These are phyloP conservation scores for Haplosporangium sp. DNA, from an alignment of 371 early-diverging fungal species.

Conservation along the genomic window DNA sequence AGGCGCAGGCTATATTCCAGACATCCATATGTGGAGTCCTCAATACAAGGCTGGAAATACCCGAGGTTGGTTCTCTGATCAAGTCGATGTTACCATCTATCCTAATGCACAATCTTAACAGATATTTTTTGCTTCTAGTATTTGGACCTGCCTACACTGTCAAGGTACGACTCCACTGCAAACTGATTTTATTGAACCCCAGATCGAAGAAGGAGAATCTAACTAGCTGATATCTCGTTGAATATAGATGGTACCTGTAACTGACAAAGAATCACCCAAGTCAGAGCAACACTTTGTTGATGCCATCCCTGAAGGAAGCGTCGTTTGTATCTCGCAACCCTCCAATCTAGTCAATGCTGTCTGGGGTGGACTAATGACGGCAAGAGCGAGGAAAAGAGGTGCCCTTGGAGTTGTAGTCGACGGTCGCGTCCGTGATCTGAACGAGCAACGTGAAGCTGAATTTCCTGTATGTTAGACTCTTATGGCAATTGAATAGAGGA, in stretches of 20 bases:
- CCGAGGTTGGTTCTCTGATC: slow-evolving; percentile 20
- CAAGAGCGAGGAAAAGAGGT: slow-evolving; percentile 74
- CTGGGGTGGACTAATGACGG: slow-evolving; percentile 87
- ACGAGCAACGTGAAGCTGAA: slow-evolving; percentile 69
- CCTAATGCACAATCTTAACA: background rate
- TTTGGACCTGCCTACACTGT: slow-evolving; percentile 85
- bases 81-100: background rate
- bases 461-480: slow-evolving; percentile 66
- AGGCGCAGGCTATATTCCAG: slow-evolving; percentile 75
- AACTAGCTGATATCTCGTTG: too few relatives aligned
- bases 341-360: slow-evolving; percentile 74
- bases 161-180: slow-evolving; percentile 55
- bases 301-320: slow-evolving; percentile 64
- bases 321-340: slow-evolving; percentile 81
- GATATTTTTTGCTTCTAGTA: slow-evolving; percentile 47
- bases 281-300: slow-evolving; percentile 63
- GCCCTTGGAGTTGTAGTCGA: slow-evolving; percentile 80
- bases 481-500: too few relatives aligned
- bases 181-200: background rate
- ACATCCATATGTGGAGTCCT: slow-evolving; percentile 77
- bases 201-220: too few relatives aligned
- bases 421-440: slow-evolving; percentile 81
- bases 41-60: slow-evolving; percentile 65
- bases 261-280: slow-evolving; percentile 33
- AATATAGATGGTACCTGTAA: slow-evolving; percentile 44